Evolutionary conservation across 306 rosid species (phyloP).

Genomic region (Dalbergia cultrata): DNA sequence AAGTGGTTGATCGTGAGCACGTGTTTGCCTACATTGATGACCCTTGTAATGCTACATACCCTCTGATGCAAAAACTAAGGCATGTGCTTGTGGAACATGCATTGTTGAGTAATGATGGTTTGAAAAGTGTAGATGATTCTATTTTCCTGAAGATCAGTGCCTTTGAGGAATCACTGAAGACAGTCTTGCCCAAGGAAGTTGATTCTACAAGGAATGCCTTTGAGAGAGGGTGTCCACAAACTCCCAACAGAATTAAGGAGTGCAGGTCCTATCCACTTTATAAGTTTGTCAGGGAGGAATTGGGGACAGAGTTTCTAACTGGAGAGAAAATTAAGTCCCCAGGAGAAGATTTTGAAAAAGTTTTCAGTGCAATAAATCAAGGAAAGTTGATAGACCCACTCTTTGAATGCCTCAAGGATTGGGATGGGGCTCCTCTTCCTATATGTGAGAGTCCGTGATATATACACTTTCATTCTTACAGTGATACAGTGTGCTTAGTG

Average conservation of each 20-base stretch:
- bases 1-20: constrained; percentile 47
- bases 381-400: no score
- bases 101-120: constrained; percentile 35
- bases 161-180: no score
- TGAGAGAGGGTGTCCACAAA: constrained; percentile 40
- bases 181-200: no score
- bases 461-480: no score
- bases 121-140: not conserved
- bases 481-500: no score
- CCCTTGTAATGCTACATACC: constrained; percentile 43
- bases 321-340: constrained; percentile 34
- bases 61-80: constrained; percentile 52
- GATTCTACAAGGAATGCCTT: constrained; percentile 1
- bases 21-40: constrained; percentile 51
- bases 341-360: constrained; percentile 39
- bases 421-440: no score
- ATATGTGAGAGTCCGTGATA: no score
- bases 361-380: constrained; percentile 29
- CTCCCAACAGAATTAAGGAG: constrained; percentile 44
- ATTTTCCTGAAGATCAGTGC: no score
- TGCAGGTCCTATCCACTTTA: constrained; percentile 37
- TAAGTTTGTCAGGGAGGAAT: not conserved
- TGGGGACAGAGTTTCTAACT: constrained; percentile 28
- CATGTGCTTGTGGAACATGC: constrained; percentile 51
- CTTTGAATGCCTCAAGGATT: no score